phyloP scores from a whole-genome alignment of 2,329 filamentous ascomycete genomes.

The Cylindrodendrum hubeiense region DNA sequence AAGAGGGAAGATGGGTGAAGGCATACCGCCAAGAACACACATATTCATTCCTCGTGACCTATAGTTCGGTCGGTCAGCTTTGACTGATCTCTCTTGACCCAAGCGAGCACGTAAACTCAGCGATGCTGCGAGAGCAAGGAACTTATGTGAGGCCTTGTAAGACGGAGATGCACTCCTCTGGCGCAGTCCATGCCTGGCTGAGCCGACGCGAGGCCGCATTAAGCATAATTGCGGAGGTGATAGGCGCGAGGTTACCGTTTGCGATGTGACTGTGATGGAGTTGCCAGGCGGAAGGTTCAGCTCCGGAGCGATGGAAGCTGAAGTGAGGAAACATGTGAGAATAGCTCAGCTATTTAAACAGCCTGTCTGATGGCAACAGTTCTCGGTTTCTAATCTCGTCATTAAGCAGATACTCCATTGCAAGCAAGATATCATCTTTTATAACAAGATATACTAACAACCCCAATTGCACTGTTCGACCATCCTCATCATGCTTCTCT shows the following conservation, averaged over 20 bases:
- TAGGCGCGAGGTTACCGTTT: not conserved
- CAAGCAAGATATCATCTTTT: not conserved
- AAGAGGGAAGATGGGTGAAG: no score
- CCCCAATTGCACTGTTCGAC: not conserved
- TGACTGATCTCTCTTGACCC: not conserved
- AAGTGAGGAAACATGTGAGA: not conserved
- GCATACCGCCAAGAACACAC: no score
- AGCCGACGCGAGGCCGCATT: slow-evolving; percentile 12
- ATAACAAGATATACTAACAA: not conserved
- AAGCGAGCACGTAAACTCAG: not conserved
- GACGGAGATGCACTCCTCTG: not conserved
- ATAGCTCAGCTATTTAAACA: not conserved
- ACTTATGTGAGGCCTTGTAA: not conserved
- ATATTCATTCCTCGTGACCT: no score
- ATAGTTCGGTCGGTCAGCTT: slow-evolving; percentile 4
- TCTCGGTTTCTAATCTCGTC: not conserved
- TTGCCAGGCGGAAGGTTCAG: not conserved
- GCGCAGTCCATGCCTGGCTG: not conserved
- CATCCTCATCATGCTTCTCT: slow-evolving; percentile 39
- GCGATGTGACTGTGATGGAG: not conserved
- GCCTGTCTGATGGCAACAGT: not conserved
- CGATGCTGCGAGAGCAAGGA: not conserved
- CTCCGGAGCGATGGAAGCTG: not conserved
- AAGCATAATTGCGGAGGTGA: slow-evolving; percentile 23
- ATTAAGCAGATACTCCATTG: not conserved